A percentile compares a stretch with the other conserved stretches of the same genome.
Evolutionary conservation across 768 basidiomycete species (phyloP).

Genomic region (Mycena olivaceomarginata): DNA sequence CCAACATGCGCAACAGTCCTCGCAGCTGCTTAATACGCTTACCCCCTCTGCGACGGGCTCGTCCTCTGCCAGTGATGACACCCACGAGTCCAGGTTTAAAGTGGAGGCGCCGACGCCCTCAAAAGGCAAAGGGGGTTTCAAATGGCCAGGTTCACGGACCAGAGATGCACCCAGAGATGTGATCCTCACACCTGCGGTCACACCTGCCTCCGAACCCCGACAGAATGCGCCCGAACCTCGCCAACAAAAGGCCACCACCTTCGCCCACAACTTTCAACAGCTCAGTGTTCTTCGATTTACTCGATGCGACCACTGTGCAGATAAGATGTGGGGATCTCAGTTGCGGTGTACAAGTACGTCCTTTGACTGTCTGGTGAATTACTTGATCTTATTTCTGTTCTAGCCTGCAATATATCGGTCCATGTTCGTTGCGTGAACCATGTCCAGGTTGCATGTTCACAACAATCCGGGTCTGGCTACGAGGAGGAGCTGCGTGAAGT

Average conservation of each 20-base stretch:
- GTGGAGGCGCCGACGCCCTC: conserved; percentile 68
- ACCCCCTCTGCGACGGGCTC: conserved; percentile 68
- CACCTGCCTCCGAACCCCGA: conserved; percentile 55
- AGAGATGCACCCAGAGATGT: conserved; percentile 61
- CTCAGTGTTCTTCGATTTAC: conserved; percentile 92
- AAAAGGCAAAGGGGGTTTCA: conserved; percentile 74
- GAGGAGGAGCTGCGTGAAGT: conserved; percentile 66
- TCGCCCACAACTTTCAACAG: conserved; percentile 93
- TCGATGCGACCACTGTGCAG: conserved; percentile 95
- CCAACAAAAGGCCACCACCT: conserved; percentile 56
- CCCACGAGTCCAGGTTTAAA: conserved; percentile 60
- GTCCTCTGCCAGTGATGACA: conserved; percentile 71
- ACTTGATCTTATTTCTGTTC: conserved; percentile 17
- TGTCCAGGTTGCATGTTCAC: conserved; percentile 80
- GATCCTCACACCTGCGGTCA: conserved; percentile 45
- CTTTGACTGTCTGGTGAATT: conserved; percentile 11
- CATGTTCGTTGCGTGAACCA: conserved; percentile 91
- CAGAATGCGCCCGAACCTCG: conserved; percentile 60
- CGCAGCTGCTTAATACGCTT: conserved; percentile 58
- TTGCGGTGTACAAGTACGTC: conserved; percentile 90
- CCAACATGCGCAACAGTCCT: conserved; percentile 52
- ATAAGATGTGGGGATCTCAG: conserved; percentile 99
- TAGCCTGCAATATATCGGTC: conserved; percentile 90
- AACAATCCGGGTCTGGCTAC: conserved; percentile 58
- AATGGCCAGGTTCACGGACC: conserved; percentile 79